Evolutionary conservation across 495 filamentous ascomycete species (phyloP).

Genomic region (Elasticomyces elasticus): DNA sequence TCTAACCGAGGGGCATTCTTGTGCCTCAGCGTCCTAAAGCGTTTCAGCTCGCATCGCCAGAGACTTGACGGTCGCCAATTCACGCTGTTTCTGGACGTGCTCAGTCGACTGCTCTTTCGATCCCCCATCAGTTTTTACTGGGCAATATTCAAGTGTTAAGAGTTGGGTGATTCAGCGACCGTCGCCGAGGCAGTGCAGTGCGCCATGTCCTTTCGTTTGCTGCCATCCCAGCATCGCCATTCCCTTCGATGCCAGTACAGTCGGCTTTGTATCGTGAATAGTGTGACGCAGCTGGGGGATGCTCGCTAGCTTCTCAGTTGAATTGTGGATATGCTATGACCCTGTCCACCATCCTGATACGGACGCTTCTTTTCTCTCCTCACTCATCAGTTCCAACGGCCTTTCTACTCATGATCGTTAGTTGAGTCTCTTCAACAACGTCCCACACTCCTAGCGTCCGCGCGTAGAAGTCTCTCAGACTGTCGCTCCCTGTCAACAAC

Average conservation of each 20-base stretch:
- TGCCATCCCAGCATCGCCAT: too few species aligned
- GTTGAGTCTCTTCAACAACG: background rate
- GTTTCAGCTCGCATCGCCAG: background rate
- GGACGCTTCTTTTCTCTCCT: background rate
- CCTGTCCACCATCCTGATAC: background rate
- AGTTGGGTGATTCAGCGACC: background rate
- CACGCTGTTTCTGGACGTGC: background rate
- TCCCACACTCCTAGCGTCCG: slow-evolving; percentile 6
- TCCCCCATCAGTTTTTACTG: background rate
- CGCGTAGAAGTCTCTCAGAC: slow-evolving; percentile 4
- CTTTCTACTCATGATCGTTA: background rate
- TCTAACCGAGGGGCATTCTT: too few species aligned
- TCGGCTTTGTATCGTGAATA: too few species aligned
- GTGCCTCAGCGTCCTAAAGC: too few species aligned
- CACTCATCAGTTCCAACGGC: background rate
- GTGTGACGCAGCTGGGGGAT: too few species aligned
- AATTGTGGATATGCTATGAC: background rate
- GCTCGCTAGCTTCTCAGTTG: too few species aligned
- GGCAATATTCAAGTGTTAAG: background rate
- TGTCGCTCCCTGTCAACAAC: slow-evolving; percentile 36
- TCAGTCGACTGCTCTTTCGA: background rate
- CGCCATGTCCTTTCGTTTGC: too few species aligned
- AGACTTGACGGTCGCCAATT: background rate
- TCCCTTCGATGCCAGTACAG: too few species aligned
- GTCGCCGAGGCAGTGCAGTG: too few species aligned